Evolutionary conservation across 2,329 filamentous ascomycete species (phyloP).

Genomic region (Aspergillus sp.): DNA sequence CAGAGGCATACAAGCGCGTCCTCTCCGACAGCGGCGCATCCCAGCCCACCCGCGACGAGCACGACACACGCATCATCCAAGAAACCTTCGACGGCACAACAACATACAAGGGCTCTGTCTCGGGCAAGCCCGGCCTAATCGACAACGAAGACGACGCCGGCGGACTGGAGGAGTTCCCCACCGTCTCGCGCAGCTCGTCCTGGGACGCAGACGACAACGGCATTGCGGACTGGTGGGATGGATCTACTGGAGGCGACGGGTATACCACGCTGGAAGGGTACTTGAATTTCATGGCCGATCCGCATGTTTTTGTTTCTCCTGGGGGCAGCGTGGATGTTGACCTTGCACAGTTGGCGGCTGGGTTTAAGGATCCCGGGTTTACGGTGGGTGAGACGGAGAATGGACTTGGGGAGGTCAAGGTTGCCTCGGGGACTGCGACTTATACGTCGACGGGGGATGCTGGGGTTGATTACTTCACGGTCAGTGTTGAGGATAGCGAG

Average conservation of each 20-base stretch:
- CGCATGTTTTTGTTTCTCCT: slow-evolving; percentile 4
- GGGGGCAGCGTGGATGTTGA: neutral
- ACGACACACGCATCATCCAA: slow-evolving; percentile 10
- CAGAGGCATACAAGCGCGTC: slow-evolving; percentile 13
- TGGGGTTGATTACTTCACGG: neutral
- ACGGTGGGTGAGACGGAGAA: neutral
- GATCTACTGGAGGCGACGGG: slow-evolving; percentile 5
- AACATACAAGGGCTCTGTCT: slow-evolving; percentile 7
- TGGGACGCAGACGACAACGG: slow-evolving; percentile 12
- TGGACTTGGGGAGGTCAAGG: neutral
- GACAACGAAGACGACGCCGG: slow-evolving; percentile 12
- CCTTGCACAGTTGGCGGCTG: neutral
- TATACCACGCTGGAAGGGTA: slow-evolving; percentile 12
- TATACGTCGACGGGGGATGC: slow-evolving; percentile 1
- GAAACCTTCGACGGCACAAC: slow-evolving; percentile 9
- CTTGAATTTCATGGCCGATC: slow-evolving; percentile 12
- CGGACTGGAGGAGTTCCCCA: slow-evolving; percentile 10
- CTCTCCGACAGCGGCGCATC: slow-evolving; percentile 8
- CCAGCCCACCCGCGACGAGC: slow-evolving; percentile 6
- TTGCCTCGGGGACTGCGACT: neutral
- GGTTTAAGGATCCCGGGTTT: neutral
- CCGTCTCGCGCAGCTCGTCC: neutral
- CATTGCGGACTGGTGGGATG: slow-evolving; percentile 15
- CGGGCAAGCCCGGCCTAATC: slow-evolving; percentile 8
- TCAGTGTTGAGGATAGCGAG: neutral